phyloP scores from a whole-genome alignment of 1,139 yeast genomes.

The Lodderomyces jiufengensis region DNA sequence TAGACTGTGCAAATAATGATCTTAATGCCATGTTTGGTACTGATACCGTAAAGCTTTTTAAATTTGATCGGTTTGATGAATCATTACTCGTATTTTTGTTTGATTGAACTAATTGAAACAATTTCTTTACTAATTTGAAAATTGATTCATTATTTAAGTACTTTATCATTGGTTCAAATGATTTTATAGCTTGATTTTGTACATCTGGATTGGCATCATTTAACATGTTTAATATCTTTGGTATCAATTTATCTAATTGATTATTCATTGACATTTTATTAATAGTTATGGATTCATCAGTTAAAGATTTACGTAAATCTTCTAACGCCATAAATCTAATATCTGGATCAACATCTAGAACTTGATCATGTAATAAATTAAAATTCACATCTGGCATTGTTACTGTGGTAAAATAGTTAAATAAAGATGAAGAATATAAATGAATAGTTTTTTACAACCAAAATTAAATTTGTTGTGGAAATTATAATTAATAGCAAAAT shows the following conservation, averaged over 20 bases:
- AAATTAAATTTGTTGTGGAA: too few species aligned
- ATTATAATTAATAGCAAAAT: too few species aligned
- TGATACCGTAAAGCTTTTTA: slow-evolving; percentile 51
- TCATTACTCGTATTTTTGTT: slow-evolving; percentile 10
- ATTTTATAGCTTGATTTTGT: slow-evolving; percentile 69
- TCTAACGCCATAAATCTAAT: slow-evolving; percentile 83
- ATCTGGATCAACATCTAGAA: slow-evolving; percentile 75
- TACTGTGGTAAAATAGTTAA: neutral
- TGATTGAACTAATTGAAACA: slow-evolving; percentile 22
- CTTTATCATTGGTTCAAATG: slow-evolving; percentile 44
- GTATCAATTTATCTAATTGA: slow-evolving; percentile 39
- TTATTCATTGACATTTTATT: slow-evolving; percentile 20
- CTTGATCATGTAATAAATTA: slow-evolving; percentile 40
- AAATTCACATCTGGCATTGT: slow-evolving; percentile 21
- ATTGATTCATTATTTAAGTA: slow-evolving; percentile 25
- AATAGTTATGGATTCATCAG: slow-evolving; percentile 15
- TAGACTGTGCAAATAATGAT: slow-evolving; percentile 40
- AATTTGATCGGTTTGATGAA: slow-evolving; percentile 9
- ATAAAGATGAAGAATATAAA: neutral
- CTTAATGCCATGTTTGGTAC: slow-evolving; percentile 71
- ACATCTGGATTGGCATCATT: slow-evolving; percentile 72
- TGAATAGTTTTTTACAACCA: too few species aligned
- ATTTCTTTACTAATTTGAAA: slow-evolving; percentile 21
- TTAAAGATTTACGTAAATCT: slow-evolving; percentile 56
- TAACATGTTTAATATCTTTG: slow-evolving; percentile 50